Conservation (phyloP, 306 rosid genomes). For the Gleditsia sinensis region DNA sequence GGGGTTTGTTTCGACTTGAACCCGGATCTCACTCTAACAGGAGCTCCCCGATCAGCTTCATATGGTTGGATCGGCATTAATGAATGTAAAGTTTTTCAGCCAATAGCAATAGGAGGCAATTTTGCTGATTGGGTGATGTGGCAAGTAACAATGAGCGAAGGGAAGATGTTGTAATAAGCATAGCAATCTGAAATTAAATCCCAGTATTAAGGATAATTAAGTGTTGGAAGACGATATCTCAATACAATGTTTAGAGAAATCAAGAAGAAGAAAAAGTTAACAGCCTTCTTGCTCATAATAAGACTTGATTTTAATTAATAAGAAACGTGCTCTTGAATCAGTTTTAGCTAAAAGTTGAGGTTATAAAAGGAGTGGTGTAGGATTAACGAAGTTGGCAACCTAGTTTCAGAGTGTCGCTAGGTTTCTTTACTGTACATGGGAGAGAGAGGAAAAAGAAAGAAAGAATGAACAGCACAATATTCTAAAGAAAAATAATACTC, state of each 20-base stretch:
- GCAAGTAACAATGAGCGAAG: too few relatives aligned
- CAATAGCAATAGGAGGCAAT: too few relatives aligned
- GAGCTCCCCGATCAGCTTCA: too few relatives aligned
- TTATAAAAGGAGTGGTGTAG: not conserved
- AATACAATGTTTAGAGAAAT: not conserved
- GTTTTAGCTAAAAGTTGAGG: not conserved
- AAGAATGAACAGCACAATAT: not conserved
- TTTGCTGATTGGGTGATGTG: too few relatives aligned
- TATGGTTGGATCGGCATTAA: too few relatives aligned
- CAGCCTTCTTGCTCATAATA: not conserved
- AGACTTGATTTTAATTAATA: not conserved
- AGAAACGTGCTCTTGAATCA: not conserved
- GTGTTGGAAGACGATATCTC: slow-evolving; percentile 1
- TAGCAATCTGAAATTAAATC: slow-evolving; percentile 22
- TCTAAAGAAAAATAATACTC: too few relatives aligned
- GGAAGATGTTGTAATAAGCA: not conserved
- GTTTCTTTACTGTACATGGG: too few relatives aligned
- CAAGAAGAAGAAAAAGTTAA: not conserved
- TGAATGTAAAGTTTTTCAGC: too few relatives aligned
- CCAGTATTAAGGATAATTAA: slow-evolving; percentile 14
- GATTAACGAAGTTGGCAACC: not conserved
- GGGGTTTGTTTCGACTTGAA: not conserved
- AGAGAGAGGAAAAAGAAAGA: too few relatives aligned
- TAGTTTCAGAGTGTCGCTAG: not conserved
- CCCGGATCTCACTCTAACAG: not conserved